Evolutionary conservation across 2,329 filamentous ascomycete genomes (phyloP).

Genomic region (Colletotrichum liaoningense): DNA sequence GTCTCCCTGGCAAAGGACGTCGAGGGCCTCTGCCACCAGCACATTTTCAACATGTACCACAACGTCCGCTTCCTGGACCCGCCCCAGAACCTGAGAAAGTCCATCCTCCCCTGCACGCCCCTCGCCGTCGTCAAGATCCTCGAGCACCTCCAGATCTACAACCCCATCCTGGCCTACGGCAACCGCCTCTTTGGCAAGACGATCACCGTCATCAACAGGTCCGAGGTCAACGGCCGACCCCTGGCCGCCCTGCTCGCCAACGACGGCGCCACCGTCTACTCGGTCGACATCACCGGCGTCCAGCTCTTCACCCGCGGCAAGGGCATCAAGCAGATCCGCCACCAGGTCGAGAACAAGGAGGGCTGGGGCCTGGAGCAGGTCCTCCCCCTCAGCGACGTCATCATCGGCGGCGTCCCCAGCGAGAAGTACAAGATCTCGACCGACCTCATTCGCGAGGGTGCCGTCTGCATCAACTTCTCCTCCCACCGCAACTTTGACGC

Average conservation of each 20-base stretch:
- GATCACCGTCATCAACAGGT: slow-evolving; percentile 95
- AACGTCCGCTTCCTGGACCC: slow-evolving; percentile 94
- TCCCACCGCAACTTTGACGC: slow-evolving; percentile 93
- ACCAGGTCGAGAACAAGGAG: slow-evolving; percentile 87
- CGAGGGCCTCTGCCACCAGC: slow-evolving; percentile 91
- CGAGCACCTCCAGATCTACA: slow-evolving; percentile 96
- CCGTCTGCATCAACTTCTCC: slow-evolving; percentile 99
- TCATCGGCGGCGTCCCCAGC: slow-evolving; percentile 91
- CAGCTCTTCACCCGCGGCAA: slow-evolving; percentile 92
- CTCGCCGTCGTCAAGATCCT: slow-evolving; percentile 97
- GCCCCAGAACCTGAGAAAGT: slow-evolving; percentile 83
- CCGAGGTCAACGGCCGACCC: slow-evolving; percentile 93
- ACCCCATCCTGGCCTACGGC: slow-evolving; percentile 90
- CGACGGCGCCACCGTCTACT: slow-evolving; percentile 95
- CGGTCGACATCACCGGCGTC: slow-evolving; percentile 90
- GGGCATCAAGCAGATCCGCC: slow-evolving; percentile 85
- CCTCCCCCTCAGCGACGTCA: slow-evolving; percentile 88
- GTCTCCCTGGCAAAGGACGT: slow-evolving; percentile 93
- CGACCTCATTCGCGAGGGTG: slow-evolving; percentile 85
- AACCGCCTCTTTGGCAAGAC: slow-evolving; percentile 94
- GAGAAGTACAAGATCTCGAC: slow-evolving; percentile 92
- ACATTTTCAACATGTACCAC: slow-evolving; percentile 99
- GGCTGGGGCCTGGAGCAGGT: slow-evolving; percentile 85
- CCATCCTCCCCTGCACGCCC: slow-evolving; percentile 93
- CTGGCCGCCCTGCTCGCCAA: slow-evolving; percentile 94